A percentile compares a stretch with the other conserved stretches of the same genome.
Conservation (phyloP, 805 yeast genomes). For the Kurtzmaniella fragi region DNA sequence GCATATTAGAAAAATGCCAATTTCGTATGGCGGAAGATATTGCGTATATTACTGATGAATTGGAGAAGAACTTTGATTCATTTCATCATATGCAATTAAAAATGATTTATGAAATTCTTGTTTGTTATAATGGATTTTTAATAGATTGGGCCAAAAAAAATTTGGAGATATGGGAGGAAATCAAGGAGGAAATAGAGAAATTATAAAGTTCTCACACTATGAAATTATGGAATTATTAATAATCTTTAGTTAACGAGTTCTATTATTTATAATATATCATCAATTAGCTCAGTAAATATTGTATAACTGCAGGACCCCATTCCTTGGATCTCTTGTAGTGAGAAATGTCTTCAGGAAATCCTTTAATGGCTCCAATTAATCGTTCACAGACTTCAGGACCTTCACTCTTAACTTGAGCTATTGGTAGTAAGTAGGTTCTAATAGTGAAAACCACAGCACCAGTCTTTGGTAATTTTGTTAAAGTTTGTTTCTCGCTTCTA, state of each 20-base stretch:
- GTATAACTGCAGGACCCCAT: constrained; percentile 67
- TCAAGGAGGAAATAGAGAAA: constrained; percentile 36
- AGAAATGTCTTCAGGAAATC: constrained; percentile 54
- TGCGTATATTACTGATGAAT: constrained; percentile 36
- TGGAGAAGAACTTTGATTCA: constrained; percentile 42
- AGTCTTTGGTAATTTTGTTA: constrained; percentile 34
- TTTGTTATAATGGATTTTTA: constrained; percentile 51
- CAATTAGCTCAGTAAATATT: constrained; percentile 12
- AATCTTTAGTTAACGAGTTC: not conserved
- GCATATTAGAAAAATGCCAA: constrained; percentile 48
- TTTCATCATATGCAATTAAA: constrained; percentile 48
- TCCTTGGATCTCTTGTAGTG: constrained; percentile 57
- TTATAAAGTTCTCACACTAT: constrained; percentile 10
- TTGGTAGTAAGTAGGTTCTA: constrained; percentile 35
- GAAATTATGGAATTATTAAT: not conserved
- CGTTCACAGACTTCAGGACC: constrained; percentile 40
- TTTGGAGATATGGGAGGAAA: constrained; percentile 62
- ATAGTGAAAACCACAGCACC: constrained; percentile 38
- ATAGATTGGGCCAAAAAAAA: constrained; percentile 66
- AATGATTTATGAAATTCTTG: constrained; percentile 47
- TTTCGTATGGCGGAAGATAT: constrained; percentile 37
- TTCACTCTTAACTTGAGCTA: constrained; percentile 26
- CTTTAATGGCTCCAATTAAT: constrained; percentile 58
- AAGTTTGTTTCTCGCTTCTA: constrained; percentile 38
- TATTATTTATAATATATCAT: not conserved